A percentile compares a stretch with the other conserved stretches of the same genome.
These are phyloP conservation scores for Melanogaster broomeanus DNA, from an alignment of 768 basidiomycete genomes.

Conservation along the genomic window DNA sequence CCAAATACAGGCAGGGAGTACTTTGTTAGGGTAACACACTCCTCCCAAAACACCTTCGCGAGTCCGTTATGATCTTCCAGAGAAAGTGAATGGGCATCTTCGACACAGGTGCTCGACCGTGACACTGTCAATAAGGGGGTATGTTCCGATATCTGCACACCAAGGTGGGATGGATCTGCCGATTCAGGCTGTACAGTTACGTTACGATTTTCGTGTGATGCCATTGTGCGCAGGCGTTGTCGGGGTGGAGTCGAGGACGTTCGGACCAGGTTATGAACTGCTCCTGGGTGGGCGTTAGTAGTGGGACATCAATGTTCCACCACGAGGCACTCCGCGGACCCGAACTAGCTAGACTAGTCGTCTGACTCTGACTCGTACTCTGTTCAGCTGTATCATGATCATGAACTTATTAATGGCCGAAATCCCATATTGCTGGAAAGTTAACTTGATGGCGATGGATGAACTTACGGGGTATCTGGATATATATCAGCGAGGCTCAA, in stretches of 20 bases:
- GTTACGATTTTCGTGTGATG: neutral
- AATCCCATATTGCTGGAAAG: no score
- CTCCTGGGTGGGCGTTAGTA: no score
- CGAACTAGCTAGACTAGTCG: no score
- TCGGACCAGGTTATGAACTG: neutral
- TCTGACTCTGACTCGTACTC: no score
- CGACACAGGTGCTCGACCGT: slow-evolving; percentile 54
- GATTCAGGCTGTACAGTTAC: neutral
- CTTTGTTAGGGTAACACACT: slow-evolving; percentile 53
- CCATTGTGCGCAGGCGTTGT: neutral
- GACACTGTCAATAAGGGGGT: slow-evolving; percentile 59
- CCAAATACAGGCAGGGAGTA: slow-evolving; percentile 70
- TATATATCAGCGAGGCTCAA: no score
- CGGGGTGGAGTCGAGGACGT: neutral
- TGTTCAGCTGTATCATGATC: no score
- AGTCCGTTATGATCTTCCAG: slow-evolving; percentile 27
- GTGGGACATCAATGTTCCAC: no score
- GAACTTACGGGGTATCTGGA: no score
- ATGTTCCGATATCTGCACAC: slow-evolving; percentile 36
- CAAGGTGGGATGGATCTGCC: neutral
- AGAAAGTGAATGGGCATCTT: slow-evolving; percentile 39
- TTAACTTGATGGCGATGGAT: no score
- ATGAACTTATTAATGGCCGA: no score
- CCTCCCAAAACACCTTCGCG: slow-evolving; percentile 48
- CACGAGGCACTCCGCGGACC: no score